Percentiles rank a stretch among this genome's conserved stretches.
These are phyloP conservation scores for Claviceps cyperi DNA, from an alignment of 2,329 filamentous ascomycete species.

Conservation along the genomic window DNA sequence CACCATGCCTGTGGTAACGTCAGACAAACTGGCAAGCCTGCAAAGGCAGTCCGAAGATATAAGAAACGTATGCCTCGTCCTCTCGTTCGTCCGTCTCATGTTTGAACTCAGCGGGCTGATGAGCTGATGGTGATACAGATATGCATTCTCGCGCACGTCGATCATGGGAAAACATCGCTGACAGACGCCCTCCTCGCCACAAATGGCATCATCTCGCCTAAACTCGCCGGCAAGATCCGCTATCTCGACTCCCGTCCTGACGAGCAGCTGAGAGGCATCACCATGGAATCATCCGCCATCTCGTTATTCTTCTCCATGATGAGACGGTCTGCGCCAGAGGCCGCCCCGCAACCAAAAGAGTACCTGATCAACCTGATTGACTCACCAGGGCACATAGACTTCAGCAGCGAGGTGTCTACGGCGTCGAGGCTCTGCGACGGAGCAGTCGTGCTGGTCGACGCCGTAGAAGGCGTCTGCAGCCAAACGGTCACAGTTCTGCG, in stretches of 20 bases:
- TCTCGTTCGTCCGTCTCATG: neutral
- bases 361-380: conserved; percentile 97
- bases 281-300: conserved; percentile 99
- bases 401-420: conserved; percentile 94
- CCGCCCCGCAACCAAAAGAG: conserved; percentile 60
- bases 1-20: conserved; percentile 80
- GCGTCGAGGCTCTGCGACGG: conserved; percentile 90
- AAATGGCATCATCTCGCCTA: conserved; percentile 97
- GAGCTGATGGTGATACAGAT: conserved; percentile 39
- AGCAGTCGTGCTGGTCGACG: conserved; percentile 86
- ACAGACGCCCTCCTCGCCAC: conserved; percentile 93
- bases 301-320: conserved; percentile 92
- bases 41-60: conserved; percentile 80
- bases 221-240: conserved; percentile 92
- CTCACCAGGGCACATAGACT: conserved; percentile 95
- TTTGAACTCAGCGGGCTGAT: neutral
- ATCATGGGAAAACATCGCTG: conserved; percentile 96
- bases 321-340: conserved; percentile 54
- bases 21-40: conserved; percentile 79
- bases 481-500: conserved; percentile 94
- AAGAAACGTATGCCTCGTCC: conserved; percentile 58
- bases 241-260: conserved; percentile 94
- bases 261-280: conserved; percentile 90
- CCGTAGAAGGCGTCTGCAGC: conserved; percentile 94
- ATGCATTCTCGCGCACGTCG: conserved; percentile 90